A percentile compares a stretch with the other conserved stretches of the same genome.
Evolutionary conservation across 179 eudicot species (phyloP).

Genomic region (Patellifolia procumbens): DNA sequence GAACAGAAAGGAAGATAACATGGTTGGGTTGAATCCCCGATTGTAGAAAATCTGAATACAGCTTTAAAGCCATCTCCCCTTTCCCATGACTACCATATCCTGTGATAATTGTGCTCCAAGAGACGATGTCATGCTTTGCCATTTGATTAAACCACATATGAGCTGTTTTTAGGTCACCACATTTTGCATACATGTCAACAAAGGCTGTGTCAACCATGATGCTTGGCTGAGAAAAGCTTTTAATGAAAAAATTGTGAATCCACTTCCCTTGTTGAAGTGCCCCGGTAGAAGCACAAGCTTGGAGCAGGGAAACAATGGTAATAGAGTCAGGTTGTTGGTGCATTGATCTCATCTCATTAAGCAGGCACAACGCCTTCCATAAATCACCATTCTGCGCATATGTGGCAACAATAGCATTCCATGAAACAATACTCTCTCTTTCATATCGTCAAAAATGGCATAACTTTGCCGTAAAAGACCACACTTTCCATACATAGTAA

Average conservation of each 20-base stretch:
- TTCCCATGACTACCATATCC: conserved; percentile 88
- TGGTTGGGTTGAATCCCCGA: conserved; percentile 60
- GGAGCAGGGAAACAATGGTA: conserved; percentile 71
- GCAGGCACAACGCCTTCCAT: conserved; percentile 49
- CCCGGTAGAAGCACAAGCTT: conserved; percentile 77
- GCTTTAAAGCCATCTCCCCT: conserved; percentile 65
- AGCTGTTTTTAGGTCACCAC: conserved; percentile 71
- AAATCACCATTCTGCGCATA: conserved; percentile 68
- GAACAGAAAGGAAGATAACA: conserved; percentile 64
- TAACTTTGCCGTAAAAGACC: conserved; percentile 50
- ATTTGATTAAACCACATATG: conserved; percentile 61
- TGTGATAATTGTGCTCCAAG: conserved; percentile 77
- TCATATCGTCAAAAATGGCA: conserved; percentile 55
- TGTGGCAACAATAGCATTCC: conserved; percentile 85
- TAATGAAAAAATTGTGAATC: conserved; percentile 62
- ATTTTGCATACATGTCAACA: conserved; percentile 91
- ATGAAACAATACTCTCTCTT: conserved; percentile 63
- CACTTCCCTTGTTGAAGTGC: conserved; percentile 79
- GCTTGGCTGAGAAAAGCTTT: conserved; percentile 53
- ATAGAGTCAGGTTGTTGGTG: conserved; percentile 57
- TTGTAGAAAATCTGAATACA: conserved; percentile 49
- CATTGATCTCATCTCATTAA: conserved; percentile 61
- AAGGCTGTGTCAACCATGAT: conserved; percentile 65
- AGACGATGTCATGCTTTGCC: conserved; percentile 63
- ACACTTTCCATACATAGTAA: conserved; percentile 82